Conservation (phyloP, 78 protist species). For the Capsaspora owczarzaki region DNA sequence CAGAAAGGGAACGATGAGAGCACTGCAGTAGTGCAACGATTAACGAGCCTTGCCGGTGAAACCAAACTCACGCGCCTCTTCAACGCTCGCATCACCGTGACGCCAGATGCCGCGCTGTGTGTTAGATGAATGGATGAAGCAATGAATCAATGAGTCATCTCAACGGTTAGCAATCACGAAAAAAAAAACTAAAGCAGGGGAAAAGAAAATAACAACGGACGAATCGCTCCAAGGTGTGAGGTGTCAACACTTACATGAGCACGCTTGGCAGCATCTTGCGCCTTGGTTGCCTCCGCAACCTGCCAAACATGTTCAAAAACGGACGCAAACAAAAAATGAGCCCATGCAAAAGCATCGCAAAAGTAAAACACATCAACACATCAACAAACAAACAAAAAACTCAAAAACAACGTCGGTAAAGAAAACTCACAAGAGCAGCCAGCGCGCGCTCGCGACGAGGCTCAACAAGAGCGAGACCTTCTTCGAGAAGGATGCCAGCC, state of each 20-base stretch:
- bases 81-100: conserved; percentile 1
- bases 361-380: neutral
- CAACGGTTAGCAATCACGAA: neutral
- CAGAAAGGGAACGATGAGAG: too few species aligned
- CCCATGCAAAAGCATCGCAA: neutral
- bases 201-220: neutral
- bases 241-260: neutral
- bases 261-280: neutral
- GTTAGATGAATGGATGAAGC: neutral
- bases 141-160: neutral
- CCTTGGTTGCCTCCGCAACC: neutral
- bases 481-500: neutral
- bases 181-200: neutral
- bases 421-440: neutral
- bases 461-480: neutral
- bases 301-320: neutral
- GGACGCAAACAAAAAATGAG: neutral
- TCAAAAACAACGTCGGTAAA: neutral
- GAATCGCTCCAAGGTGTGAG: neutral
- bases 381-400: neutral
- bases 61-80: conserved; percentile 2
- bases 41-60: too few species aligned
- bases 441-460: neutral
- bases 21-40: too few species aligned
- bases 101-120: neutral